These are phyloP conservation scores for Leccinum variabile DNA, from an alignment of 1,284 basidiomycete genomes.

Conservation along the genomic window DNA sequence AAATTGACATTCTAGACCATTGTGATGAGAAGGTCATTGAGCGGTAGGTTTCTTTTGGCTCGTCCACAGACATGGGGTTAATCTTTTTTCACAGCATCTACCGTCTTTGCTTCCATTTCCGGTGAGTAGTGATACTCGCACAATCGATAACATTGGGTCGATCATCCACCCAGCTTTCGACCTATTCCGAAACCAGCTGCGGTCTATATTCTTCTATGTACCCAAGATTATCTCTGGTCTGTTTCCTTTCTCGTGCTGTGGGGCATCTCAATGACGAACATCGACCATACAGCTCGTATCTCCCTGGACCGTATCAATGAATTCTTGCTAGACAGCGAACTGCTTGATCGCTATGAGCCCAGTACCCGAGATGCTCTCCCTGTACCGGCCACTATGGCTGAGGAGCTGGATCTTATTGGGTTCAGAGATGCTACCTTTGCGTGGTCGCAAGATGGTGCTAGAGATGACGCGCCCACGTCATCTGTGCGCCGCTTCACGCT, in stretches of 20 bases:
- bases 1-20: not conserved
- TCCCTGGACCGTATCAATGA: conserved; percentile 2
- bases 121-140: not conserved
- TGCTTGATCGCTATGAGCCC: not conserved
- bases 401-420: not conserved
- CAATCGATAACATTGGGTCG: no score
- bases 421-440: conserved; percentile 2
- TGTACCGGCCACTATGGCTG: not conserved
- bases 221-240: conserved; percentile 2
- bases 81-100: not conserved
- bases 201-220: conserved; percentile 1
- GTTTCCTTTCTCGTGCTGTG: not conserved
- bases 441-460: not conserved
- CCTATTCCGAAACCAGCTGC: not conserved
- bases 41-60: not conserved
- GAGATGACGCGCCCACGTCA: not conserved
- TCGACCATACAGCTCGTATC: not conserved
- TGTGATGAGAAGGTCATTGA: not conserved
- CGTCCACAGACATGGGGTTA: not conserved
- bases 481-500: not conserved
- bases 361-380: not conserved
- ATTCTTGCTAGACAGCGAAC: conserved; percentile 1
- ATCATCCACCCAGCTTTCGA: not conserved
- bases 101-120: conserved; percentile 1
- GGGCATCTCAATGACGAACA: not conserved